Percentiles rank a stretch among this genome's conserved stretches.
These are phyloP conservation scores for Nakaseomyces kungkrabaensis DNA, from an alignment of 1,139 yeast genomes.

Conservation along the genomic window DNA sequence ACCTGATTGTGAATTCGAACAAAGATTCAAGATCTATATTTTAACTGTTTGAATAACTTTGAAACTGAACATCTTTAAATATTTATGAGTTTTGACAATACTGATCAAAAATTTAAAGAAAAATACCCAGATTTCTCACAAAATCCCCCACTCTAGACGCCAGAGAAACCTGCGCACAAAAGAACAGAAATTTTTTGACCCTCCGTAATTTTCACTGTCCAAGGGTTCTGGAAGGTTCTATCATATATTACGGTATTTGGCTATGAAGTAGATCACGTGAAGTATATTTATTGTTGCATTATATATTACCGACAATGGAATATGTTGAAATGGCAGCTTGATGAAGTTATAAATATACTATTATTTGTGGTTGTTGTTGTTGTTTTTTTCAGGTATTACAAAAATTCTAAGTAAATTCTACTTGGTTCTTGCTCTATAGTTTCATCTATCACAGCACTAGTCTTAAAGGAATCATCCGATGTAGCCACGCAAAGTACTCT, in stretches of 20 bases:
- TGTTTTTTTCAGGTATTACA: background rate
- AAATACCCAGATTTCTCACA: too few species aligned
- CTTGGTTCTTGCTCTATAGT: constrained; percentile 20
- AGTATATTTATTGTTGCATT: background rate
- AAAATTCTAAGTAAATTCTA: constrained; percentile 14
- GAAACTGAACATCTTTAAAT: background rate
- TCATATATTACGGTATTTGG: background rate
- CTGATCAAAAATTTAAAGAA: too few species aligned
- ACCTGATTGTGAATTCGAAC: too few species aligned
- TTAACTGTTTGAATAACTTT: too few species aligned
- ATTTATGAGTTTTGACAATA: background rate
- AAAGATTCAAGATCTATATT: too few species aligned
- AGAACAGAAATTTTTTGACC: background rate
- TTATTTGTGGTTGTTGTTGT: background rate
- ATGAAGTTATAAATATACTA: background rate
- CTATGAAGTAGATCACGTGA: background rate
- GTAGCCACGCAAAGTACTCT: constrained; percentile 48
- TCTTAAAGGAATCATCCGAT: constrained; percentile 49
- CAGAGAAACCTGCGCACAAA: background rate
- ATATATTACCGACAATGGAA: background rate
- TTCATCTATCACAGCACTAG: constrained; percentile 21
- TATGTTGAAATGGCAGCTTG: too few species aligned
- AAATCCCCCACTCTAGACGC: too few species aligned
- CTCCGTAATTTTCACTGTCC: too few species aligned
- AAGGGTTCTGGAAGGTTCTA: constrained; percentile 12